Base-by-base conservation (phyloP, 371 early-diverging fungal species). In the Haplosporangium sp. region DNA sequence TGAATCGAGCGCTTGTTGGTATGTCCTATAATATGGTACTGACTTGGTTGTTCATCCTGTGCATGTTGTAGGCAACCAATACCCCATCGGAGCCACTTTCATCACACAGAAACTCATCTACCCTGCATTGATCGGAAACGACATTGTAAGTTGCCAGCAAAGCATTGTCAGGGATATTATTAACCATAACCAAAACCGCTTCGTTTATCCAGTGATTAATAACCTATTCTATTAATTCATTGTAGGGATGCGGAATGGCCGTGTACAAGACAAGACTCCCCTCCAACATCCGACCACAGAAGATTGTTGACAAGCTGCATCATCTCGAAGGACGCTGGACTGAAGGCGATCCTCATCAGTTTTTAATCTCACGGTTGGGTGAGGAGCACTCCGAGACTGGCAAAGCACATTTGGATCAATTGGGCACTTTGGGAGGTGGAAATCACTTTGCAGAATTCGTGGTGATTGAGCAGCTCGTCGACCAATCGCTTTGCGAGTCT, bases 361-460 rank as follows among this genome's bases (percentile, higher is more conserved):
- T 73, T 48, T 50, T 84, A 57, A 62, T 59, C 64, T 59, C 73
- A 11, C 16, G 72, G 38, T 45, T 67, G 10, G 58, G 75, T 10
- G 62, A 55, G 21, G 67, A 74, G 52, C 65, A 74, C 21, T 47
- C 76, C 21, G 69, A 67, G 23, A 81, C 76, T 23, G 79, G 81
- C 12, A 59, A 54, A 5, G 56, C 64, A 12, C 69, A 72, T 50
- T 20, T 79, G 65, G 79, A 79, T 54, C 79, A 79, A 37, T 57
- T 88, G 6, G 87, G 87, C 14, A 87, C 87, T 0, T 58, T 87
- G n/a, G 88, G 88, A 1, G 84, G 83, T 5, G 88, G 88, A 20
- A 88, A 88, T 57, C 88, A 88, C 59, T 88, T 88, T 68, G 87
- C 87, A 21, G 88, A 88, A 55, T 63, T 88, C n/a, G 83, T 82